These are phyloP conservation scores for Smallanthus sonchifolius DNA, from an alignment of 129 eudicot genomes.

Conservation along the genomic window DNA sequence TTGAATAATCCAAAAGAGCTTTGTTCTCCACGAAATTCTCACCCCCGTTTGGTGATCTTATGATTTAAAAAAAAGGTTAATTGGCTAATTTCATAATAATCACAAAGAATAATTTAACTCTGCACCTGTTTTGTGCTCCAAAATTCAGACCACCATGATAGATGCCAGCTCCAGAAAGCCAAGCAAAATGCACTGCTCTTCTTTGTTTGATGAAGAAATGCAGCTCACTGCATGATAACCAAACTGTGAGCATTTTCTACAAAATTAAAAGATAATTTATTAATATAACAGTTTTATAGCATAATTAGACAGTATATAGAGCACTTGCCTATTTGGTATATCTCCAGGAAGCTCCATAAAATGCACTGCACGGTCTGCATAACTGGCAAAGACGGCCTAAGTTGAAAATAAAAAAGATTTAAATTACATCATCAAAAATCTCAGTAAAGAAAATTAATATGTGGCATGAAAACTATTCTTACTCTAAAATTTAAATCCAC, in stretches of 20 bases:
- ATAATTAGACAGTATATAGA: conserved; percentile 3
- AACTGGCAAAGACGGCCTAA: conserved; percentile 79
- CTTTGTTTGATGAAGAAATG: conserved; percentile 81
- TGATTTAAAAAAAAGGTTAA: not conserved
- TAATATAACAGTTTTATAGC: not conserved
- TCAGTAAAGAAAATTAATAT: conserved; percentile 1
- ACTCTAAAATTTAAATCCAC: not conserved
- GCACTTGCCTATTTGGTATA: conserved; percentile 74
- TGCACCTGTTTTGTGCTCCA: conserved; percentile 79
- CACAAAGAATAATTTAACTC: not conserved
- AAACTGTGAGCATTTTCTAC: not conserved
- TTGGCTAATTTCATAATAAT: conserved; percentile 12
- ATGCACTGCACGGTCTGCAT: conserved; percentile 79
- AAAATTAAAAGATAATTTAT: not conserved
- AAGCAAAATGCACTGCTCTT: conserved; percentile 93
- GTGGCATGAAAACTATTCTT: not conserved
- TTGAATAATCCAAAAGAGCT: conserved; percentile 83
- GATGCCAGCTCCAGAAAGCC: conserved; percentile 99
- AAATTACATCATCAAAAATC: conserved; percentile 4
- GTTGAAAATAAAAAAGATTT: conserved; percentile 20
- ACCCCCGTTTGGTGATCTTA: conserved; percentile 80
- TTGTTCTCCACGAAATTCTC: conserved; percentile 98
- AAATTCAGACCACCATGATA: conserved; percentile 95
- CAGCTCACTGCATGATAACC: conserved; percentile 68
- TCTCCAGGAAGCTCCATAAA: conserved; percentile 99